Evolutionary conservation across 164 flowering plant species (phyloP).

Genomic region (Vitis riparia): DNA sequence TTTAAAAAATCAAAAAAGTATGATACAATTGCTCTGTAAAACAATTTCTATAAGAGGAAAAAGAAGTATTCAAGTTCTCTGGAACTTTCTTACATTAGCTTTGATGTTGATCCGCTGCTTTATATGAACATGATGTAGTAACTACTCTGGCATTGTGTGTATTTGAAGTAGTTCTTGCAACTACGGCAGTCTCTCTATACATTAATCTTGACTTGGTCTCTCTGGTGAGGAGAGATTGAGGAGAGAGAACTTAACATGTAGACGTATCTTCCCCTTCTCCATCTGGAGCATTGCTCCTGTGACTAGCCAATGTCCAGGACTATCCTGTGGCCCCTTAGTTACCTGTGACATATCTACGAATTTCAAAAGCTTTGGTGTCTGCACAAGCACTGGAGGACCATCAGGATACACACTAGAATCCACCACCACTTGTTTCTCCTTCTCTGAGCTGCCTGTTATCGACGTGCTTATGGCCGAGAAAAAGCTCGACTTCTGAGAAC

Average conservation of each 20-base stretch:
- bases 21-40: no score
- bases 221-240: slow-evolving; percentile 20
- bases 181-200: no score
- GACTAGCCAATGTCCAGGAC: slow-evolving; percentile 86
- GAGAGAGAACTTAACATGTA: slow-evolving; percentile 73
- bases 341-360: slow-evolving; percentile 62
- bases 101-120: no score
- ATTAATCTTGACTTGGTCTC: background rate
- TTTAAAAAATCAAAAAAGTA: no score
- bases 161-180: no score
- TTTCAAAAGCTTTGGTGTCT: slow-evolving; percentile 48
- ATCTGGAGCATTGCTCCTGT: slow-evolving; percentile 77
- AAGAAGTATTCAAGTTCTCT: no score
- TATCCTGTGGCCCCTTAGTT: slow-evolving; percentile 70
- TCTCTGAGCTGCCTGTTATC: slow-evolving; percentile 28
- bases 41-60: no score
- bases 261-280: slow-evolving; percentile 68
- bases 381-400: slow-evolving; percentile 68
- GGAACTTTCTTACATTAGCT: no score
- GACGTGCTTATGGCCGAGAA: slow-evolving; percentile 51
- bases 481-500: slow-evolving; percentile 45
- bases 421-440: slow-evolving; percentile 43
- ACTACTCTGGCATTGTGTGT: no score
- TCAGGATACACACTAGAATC: slow-evolving; percentile 68
- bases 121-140: no score